Evolutionary conservation across 768 basidiomycete species (phyloP).

Genomic region (Mycena rosella): DNA sequence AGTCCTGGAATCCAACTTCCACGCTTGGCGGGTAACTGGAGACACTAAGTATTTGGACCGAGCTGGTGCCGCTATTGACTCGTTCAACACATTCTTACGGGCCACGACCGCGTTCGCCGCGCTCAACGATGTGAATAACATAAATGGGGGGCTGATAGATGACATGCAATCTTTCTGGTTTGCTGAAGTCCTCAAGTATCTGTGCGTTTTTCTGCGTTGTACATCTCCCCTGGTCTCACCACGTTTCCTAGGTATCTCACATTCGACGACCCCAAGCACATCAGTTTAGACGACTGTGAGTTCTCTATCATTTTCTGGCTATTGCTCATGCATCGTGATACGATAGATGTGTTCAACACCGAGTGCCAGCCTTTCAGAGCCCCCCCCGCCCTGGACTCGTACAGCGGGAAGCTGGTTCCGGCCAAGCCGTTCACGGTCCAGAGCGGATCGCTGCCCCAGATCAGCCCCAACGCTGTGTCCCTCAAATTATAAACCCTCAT

Average conservation of each 20-base stretch:
- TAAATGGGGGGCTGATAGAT: conserved; percentile 58
- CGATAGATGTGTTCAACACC: conserved; percentile 62
- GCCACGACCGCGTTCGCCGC: conserved; percentile 64
- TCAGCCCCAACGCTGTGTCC: no score
- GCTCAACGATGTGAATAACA: conserved; percentile 67
- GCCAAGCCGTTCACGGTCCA: no score
- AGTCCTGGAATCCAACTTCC: conserved; percentile 85
- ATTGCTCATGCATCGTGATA: background rate
- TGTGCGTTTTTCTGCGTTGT: conserved; percentile 35
- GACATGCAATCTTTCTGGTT: conserved; percentile 76
- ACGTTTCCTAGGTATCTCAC: conserved; percentile 25
- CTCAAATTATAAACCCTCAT: no score
- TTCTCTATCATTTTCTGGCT: background rate
- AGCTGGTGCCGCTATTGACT: conserved; percentile 67
- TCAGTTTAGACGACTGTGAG: conserved; percentile 63
- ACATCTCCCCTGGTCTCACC: background rate
- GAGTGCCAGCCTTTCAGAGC: conserved; percentile 64
- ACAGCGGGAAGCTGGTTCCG: no score
- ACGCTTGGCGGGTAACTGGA: no score
- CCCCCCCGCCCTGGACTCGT: conserved; percentile 45
- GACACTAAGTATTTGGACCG: no score
- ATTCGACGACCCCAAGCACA: conserved; percentile 59
- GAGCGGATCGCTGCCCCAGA: no score
- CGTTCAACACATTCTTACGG: conserved; percentile 69
- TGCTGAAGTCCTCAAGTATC: conserved; percentile 75